Evolutionary conservation across 2,329 filamentous ascomycete species (phyloP), one percentile per base, ranked within the genome.

Genomic region (Sporothrix inflata): DNA sequence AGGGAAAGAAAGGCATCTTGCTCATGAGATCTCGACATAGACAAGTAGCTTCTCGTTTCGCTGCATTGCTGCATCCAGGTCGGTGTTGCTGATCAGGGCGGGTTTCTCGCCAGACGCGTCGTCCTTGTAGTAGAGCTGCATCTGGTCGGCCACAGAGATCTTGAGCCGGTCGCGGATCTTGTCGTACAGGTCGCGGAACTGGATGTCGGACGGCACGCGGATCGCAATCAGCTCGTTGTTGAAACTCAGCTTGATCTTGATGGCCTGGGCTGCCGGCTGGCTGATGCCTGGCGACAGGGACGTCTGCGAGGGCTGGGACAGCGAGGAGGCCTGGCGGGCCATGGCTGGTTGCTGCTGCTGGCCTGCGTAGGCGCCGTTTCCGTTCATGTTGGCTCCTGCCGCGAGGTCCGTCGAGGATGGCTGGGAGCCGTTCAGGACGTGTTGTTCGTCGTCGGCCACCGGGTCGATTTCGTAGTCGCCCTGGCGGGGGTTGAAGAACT

Each of bases 241-340:
- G 83, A 94, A 98, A 83, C 93, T 96, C 70, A 98, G 91, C 83
- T 98, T 98, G 80, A 98, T 92, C 82, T 98, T 98, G 84, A 98
- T 91, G 3, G 89, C 87, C 8, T 86, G 83, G 7, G 83, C 79
- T 45, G 27, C 53, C 19, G 63, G 79, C 71, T 85, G 82, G 74
- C 82, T 83, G 69, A 85, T 79, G 21, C 82, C 84, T 0, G 85
- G 84, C 11, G 85, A 85, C 73, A 90, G 81, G 6, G 87, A 91
- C 49, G 86, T 87, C 67, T 88, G 85, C 0, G 86, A 87, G 6
- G 85, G 85, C 71, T 87, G 86, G 2, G 85, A 85, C 2, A 86
- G 77, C 24, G 83, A 84, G 16, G 83, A 86, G 12, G 80, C 77
- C 75, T 86, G 86, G 51, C 83, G 82, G 42, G 78, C 79, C 80